Conservation (phyloP, 352 stramenopile genomes). For the Thraustochytrium striatum region DNA sequence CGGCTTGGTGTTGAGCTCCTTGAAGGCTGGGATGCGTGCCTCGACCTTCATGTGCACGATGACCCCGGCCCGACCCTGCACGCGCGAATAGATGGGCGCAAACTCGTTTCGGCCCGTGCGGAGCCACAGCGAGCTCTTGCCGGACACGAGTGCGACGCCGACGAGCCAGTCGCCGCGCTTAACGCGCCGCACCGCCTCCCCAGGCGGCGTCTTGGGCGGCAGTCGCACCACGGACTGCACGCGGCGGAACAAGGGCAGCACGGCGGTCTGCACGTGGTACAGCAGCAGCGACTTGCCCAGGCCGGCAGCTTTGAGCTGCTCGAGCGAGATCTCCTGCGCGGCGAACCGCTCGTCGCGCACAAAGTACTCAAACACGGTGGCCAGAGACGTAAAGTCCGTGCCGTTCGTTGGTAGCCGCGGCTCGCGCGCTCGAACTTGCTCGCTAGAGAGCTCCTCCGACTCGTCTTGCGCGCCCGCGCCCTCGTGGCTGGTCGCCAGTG, state of each 20-base stretch:
- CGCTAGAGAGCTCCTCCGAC: too few relatives aligned
- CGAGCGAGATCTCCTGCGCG: not conserved
- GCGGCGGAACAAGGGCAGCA: conserved; percentile 9
- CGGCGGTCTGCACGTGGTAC: not conserved
- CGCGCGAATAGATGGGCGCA: not conserved
- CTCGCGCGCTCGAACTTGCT: not conserved
- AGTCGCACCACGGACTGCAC: not conserved
- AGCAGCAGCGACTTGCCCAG: not conserved
- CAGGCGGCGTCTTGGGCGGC: not conserved
- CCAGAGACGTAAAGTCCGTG: not conserved
- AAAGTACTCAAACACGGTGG: not conserved
- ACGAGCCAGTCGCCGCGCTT: conserved; percentile 18
- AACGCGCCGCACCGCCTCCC: not conserved
- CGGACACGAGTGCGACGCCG: not conserved
- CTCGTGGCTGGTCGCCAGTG: not conserved
- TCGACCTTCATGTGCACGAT: conserved; percentile 21
- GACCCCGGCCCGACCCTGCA: not conserved
- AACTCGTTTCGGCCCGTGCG: not conserved
- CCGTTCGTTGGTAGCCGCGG: not conserved
- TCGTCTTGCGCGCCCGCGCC: too few relatives aligned
- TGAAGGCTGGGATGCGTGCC: too few relatives aligned
- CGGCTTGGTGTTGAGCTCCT: conserved; percentile 1
- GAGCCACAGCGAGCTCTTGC: not conserved
- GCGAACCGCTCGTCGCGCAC: not conserved
- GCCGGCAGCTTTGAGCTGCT: not conserved